Evolutionary conservation across 177 flowering plant species (phyloP), one percentile per base, ranked within the genome.

Genomic region (Vitis hybrid): DNA sequence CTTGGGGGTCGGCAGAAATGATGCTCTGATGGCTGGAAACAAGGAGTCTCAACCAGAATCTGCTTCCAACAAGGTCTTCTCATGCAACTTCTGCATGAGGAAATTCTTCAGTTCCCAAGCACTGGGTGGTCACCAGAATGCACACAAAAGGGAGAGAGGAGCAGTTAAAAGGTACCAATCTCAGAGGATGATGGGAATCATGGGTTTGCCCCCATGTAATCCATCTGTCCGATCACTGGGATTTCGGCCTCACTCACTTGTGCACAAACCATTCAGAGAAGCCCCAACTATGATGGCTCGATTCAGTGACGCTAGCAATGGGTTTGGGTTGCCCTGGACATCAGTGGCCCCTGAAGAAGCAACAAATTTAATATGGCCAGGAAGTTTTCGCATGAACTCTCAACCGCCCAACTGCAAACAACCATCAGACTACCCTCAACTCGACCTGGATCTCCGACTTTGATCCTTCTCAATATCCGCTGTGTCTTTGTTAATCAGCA

Each of bases 131-230:
- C 70, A 67, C 62, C 70, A 57, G 70, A 67, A 83, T 73, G 86
- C 84, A 5, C 86, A 83, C 78, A 81, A 83, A 73, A 72, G 78
- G 67, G 86, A 83, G 64, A 74, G 86, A 70, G 67, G 86, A 70
- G 67, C 69, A 62, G 80, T 77, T 1, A 74, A 73, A 69, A 69
- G 83, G 60, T 70, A 52, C 10, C 80, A 72, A 5, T 74, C 75
- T 14, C 72, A 64, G 20, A 82, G 62, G 67, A 50, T 68, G 68
- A 57, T 72, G 72, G 22, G 65, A 26, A 64, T 62, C 68, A 62
- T 79, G 73, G 68, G 67, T 52, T 55, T 73, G 26, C 61, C 29
- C 29, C 29, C 29, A 26, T 26, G 29, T 50, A 4, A 70, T 22
- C 51, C 60, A 6, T 2, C 57, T 51, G 19, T 39, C 19, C 66